phyloP scores from a whole-genome alignment of 768 basidiomycete genomes.

The Kwoniella botswanensis region DNA sequence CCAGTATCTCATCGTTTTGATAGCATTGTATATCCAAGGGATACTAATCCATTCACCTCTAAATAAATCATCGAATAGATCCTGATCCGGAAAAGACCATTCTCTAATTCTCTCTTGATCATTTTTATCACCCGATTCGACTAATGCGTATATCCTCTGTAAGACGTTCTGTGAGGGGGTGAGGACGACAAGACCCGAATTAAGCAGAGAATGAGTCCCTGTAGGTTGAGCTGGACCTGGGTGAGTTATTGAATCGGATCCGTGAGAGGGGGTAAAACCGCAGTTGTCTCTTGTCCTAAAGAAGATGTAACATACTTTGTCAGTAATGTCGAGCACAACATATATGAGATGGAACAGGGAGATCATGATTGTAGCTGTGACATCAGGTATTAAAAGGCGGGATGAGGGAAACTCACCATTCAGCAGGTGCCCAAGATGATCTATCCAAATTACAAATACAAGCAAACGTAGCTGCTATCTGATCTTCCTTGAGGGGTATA shows the following conservation, averaged over 20 bases:
- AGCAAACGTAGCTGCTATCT: constrained; percentile 83
- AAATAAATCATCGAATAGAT: constrained; percentile 80
- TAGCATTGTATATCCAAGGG: constrained; percentile 66
- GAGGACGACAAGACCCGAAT: constrained; percentile 82
- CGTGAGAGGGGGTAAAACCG: constrained; percentile 65
- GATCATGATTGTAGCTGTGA: too few relatives aligned
- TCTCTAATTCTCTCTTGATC: constrained; percentile 61
- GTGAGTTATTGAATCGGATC: constrained; percentile 61
- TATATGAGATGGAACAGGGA: neutral
- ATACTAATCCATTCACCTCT: constrained; percentile 59
- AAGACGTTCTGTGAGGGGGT: constrained; percentile 70
- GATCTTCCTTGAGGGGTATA: constrained; percentile 59
- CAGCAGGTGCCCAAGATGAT: constrained; percentile 77
- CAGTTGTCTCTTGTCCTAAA: constrained; percentile 89
- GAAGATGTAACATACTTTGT: neutral
- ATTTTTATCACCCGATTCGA: constrained; percentile 60
- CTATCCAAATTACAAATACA: constrained; percentile 91
- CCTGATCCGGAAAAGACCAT: constrained; percentile 85
- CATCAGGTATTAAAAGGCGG: too few relatives aligned
- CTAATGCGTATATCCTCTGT: constrained; percentile 64
- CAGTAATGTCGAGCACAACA: neutral
- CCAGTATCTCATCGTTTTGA: constrained; percentile 72
- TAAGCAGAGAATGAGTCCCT: constrained; percentile 76
- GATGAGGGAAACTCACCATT: constrained; percentile 66
- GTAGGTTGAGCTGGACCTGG: constrained; percentile 61